These are phyloP conservation scores for Melaleuca quinquenervia DNA, from an alignment of 345 rosid species.

Conservation along the genomic window DNA sequence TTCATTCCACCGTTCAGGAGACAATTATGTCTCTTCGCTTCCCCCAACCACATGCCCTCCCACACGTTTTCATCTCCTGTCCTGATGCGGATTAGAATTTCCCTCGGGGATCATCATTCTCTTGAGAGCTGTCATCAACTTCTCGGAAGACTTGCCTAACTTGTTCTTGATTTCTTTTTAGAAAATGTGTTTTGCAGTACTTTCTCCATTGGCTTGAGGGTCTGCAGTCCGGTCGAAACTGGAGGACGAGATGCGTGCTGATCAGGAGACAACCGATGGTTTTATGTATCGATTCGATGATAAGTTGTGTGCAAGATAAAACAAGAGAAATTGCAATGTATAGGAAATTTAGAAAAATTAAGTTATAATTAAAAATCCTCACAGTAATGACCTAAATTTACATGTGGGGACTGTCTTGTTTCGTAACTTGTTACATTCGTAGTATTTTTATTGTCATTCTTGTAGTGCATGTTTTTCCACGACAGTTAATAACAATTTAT, in stretches of 20 bases:
- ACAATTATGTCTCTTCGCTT: not conserved
- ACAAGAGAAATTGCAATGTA: not conserved
- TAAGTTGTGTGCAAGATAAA: not conserved
- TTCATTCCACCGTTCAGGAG: not conserved
- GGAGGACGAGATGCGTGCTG: not conserved
- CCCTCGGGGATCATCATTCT: not conserved
- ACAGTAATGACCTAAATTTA: not conserved
- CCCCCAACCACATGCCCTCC: not conserved
- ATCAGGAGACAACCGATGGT: not conserved
- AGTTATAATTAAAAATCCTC: not conserved
- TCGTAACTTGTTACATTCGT: not conserved
- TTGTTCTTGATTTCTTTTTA: not conserved
- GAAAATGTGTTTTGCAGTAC: not conserved
- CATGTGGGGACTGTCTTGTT: not conserved
- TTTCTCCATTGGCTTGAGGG: not conserved
- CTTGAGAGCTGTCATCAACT: not conserved
- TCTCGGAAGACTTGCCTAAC: not conserved
- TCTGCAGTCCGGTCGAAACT: not conserved
- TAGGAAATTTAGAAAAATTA: not conserved
- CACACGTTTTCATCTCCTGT: not conserved
- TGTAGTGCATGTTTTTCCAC: not conserved
- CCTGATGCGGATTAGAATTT: not conserved
- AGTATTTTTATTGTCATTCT: not conserved
- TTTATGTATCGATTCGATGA: not conserved
- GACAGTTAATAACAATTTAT: not conserved